Evolutionary conservation across 306 rosid species (phyloP), one percentile per base, ranked within the genome.

Genomic region (Acacia acuminata): DNA sequence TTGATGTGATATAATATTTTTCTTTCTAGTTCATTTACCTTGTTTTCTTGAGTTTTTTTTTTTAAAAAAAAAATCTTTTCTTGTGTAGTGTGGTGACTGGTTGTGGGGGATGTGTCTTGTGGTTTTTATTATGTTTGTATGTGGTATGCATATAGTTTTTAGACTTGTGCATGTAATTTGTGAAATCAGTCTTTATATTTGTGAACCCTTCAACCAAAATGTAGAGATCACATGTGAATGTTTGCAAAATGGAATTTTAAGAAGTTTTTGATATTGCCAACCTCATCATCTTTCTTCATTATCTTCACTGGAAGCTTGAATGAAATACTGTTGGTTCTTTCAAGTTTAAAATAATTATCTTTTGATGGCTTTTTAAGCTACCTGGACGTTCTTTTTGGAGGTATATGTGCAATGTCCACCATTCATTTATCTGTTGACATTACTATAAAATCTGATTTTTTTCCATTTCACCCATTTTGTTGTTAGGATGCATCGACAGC

Each of bases 401-500:
- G 22, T 73, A 8, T 13, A 34, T 43, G 51, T 70, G 75, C 53
- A n/a, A 11, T 70, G 75, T 19, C 36, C 53, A 12, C 20, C 24
- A 0, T 22, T 12, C 5, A 19, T 14, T 9, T 4, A 19, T 14
- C 16, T 56, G 15, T 58, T 14, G 15, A 22, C 38, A 22, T 22
- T 22, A 50, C 22, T 40, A 55, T 45, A 8, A 56, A 22, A 40
- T 38, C 36, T 56, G 51, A 38, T 63, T 63, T 77, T 60, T 43
- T 61, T 27, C 19, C 38, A 22, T 44, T 22, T 65, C 14, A 5
- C 7, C 64, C 6, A 1, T 19, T 47, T 45, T 56, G 38, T 72
- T 45, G 7, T 77, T 84, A 88, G 99, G 85, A 94, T 96, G 99
- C 97, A 94, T 85, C 91, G 99, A 55, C 97, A 92, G 87, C 98